Percentiles rank a stretch among this genome's conserved stretches.
These are phyloP conservation scores for Bryoglossum gracile DNA, from an alignment of 495 filamentous ascomycete species.

Conservation along the genomic window DNA sequence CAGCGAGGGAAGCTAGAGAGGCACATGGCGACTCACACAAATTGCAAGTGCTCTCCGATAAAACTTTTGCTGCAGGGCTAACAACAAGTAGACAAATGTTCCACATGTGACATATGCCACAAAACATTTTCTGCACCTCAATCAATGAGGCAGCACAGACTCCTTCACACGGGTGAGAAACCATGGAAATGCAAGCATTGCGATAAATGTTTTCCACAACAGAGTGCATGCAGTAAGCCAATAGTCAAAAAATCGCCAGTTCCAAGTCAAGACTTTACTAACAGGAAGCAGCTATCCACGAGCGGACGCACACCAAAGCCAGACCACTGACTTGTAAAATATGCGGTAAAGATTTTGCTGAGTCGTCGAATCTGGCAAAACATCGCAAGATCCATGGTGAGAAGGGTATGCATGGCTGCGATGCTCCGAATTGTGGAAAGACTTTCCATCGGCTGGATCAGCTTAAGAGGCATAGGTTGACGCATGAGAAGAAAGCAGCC, in stretches of 20 bases:
- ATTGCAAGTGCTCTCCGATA: constrained; percentile 39
- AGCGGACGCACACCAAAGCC: constrained; percentile 42
- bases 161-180: constrained; percentile 55
- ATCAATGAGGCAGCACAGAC: constrained; percentile 52
- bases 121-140: constrained; percentile 52
- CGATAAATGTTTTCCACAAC: constrained; percentile 47
- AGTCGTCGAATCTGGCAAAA: constrained; percentile 51
- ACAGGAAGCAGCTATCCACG: constrained; percentile 44
- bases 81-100: constrained; percentile 46
- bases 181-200: constrained; percentile 48
- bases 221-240: constrained; percentile 45
- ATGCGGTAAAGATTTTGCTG: constrained; percentile 44
- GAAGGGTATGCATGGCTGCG: constrained; percentile 41
- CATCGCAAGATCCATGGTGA: constrained; percentile 44
- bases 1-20: constrained; percentile 55
- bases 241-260: no score
- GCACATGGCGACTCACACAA: constrained; percentile 56
- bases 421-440: constrained; percentile 39
- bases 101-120: constrained; percentile 44
- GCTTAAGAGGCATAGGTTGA: constrained; percentile 33
- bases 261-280: neutral
- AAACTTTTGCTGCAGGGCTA: constrained; percentile 5
- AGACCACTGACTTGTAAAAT: constrained; percentile 42
- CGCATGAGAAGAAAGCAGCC: constrained; percentile 2
- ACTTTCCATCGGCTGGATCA: constrained; percentile 51